phyloP scores from a whole-genome alignment of 2,329 filamentous ascomycete genomes.

The Sclerotinia subarctica region DNA sequence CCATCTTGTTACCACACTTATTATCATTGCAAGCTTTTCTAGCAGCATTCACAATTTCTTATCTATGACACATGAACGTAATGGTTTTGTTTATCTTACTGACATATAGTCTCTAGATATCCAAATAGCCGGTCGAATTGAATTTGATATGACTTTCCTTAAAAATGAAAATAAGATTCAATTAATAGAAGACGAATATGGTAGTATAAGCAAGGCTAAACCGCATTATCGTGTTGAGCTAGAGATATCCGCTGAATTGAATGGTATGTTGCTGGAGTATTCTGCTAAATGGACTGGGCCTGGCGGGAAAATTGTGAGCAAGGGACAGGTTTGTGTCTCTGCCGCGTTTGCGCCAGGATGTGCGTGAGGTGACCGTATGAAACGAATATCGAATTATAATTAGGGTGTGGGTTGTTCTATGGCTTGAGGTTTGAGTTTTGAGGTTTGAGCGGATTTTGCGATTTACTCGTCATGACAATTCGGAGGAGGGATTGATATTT shows the following conservation, averaged over 20 bases:
- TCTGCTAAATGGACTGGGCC: constrained; percentile 20
- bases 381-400: not conserved
- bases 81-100: not conserved
- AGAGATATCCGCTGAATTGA: constrained; percentile 24
- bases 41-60: no score
- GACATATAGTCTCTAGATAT: constrained; percentile 13
- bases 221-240: constrained; percentile 24
- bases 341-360: constrained; percentile 25
- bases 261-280: constrained; percentile 26
- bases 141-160: constrained; percentile 27
- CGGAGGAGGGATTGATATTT: not conserved
- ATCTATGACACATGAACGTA: no score
- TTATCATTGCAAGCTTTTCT: not conserved
- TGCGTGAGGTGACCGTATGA: not conserved
- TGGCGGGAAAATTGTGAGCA: not conserved
- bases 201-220: not conserved
- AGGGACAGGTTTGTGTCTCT: constrained; percentile 26
- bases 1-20: not conserved
- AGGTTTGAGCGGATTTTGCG: not conserved
- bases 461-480: no score
- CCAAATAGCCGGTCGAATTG: constrained; percentile 23
- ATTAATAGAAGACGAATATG: not conserved
- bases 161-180: constrained; percentile 14
- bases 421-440: not conserved
- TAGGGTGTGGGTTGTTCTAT: not conserved